Evolutionary conservation across 2,329 filamentous ascomycete species (phyloP), one percentile per base, ranked within the genome.

Genomic region (Aureobasidium lini): DNA sequence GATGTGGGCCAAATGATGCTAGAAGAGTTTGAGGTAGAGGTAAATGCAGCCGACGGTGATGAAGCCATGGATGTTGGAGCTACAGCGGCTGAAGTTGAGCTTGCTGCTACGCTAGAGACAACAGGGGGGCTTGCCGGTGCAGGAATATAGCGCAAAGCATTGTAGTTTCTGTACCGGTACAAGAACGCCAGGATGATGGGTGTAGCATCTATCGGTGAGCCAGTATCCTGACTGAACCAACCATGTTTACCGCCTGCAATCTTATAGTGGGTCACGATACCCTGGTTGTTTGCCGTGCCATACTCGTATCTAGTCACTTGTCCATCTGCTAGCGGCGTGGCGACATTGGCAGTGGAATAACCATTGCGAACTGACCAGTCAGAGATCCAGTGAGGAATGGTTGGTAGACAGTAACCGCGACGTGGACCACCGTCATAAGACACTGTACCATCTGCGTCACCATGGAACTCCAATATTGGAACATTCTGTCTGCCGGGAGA

Each of bases 401-500:
- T 42, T 28, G 57, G 57, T 3, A 60, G 34, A 34, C 52, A 60
- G 9, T 57, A 48, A 11, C 59, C 59, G 15, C 44, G 29, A 13
- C 40, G 50, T 2, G 43, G 32, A 13, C 52, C 66, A 18, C 76
- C 76, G 1, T 50, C 32, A 54, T 77, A 78, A 0, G 62, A 58
- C 34, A 78, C 76, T 1, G 68, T 70, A 4, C 62, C 64, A 61
- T 78, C 76, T 3, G 62, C 64, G 7, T 67, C 68, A 28, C 75
- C 76, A 59, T 79, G 76, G 40, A 76, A 72, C 50, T 78, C 76
- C 53, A 77, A 65, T n/a, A 76, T 67, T 0, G 73, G 75, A 34
- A 73, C 70, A 6, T 57, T 62, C 31, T 47, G 64, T 18, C 66
- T 60, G 29, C 49, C 60, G 8, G 67, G 62, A 7, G 39, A 60